phyloP scores from a whole-genome alignment of 2,329 filamentous ascomycete species.

The Fusarium xylarioides region DNA sequence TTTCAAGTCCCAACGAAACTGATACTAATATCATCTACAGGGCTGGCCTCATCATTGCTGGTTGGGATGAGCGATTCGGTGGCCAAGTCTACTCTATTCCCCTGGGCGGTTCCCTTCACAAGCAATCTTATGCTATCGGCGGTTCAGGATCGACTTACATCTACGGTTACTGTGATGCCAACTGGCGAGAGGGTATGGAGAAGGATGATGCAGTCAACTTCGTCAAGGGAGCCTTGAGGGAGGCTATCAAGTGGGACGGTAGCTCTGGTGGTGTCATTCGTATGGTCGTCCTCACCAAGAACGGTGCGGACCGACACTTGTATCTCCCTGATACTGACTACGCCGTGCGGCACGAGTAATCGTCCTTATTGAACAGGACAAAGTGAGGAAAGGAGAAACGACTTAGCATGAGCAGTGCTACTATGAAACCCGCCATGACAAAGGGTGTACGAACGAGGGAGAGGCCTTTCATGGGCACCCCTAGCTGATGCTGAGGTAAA shows the following conservation, averaged over 20 bases:
- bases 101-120: conserved; percentile 94
- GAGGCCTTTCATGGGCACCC: conserved; percentile 1
- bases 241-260: conserved; percentile 99
- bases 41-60: conserved; percentile 97
- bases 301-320: conserved; percentile 90
- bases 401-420: conserved; percentile 19
- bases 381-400: conserved; percentile 16
- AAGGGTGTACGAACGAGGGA: conserved; percentile 11
- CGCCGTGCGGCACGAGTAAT: conserved; percentile 72
- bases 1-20: background rate
- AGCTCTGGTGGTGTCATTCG: conserved; percentile 98
- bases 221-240: conserved; percentile 87
- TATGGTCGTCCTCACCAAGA: conserved; percentile 93
- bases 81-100: conserved; percentile 98
- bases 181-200: conserved; percentile 96
- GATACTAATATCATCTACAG: conserved; percentile 56
- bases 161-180: conserved; percentile 96
- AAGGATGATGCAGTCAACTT: conserved; percentile 91
- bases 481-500: conserved; percentile 8
- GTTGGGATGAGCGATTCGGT: conserved; percentile 93
- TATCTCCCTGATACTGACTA: conserved; percentile 96
- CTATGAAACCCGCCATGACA: conserved; percentile 30
- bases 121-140: conserved; percentile 94
- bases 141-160: conserved; percentile 99
- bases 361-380: conserved; percentile 30